Conservation (phyloP, 1,284 basidiomycete species). For the Ustilago lituana region DNA sequence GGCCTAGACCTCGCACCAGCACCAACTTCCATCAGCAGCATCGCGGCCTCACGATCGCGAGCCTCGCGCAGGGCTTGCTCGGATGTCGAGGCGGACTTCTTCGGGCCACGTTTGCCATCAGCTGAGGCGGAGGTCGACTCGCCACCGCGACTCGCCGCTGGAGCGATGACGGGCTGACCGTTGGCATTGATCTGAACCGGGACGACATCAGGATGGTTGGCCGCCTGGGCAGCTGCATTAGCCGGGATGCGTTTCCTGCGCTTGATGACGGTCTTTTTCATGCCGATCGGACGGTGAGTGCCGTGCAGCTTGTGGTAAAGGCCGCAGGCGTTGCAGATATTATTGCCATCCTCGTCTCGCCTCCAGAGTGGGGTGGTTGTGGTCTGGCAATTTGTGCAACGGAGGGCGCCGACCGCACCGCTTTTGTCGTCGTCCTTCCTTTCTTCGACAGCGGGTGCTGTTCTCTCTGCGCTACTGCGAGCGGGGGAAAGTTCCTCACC, state of each 20-base stretch:
- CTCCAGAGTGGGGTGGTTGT: slow-evolving; percentile 89
- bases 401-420: slow-evolving; percentile 50
- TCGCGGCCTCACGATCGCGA: slow-evolving; percentile 63
- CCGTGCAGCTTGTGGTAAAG: slow-evolving; percentile 98
- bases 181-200: slow-evolving; percentile 45
- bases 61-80: slow-evolving; percentile 52
- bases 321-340: slow-evolving; percentile 83
- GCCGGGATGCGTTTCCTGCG: slow-evolving; percentile 84
- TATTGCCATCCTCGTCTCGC: slow-evolving; percentile 89
- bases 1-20: slow-evolving; percentile 29
- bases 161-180: slow-evolving; percentile 43
- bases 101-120: slow-evolving; percentile 27
- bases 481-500: slow-evolving; percentile 26
- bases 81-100: slow-evolving; percentile 26
- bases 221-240: slow-evolving; percentile 39
- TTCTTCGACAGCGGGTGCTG: slow-evolving; percentile 13
- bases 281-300: slow-evolving; percentile 92
- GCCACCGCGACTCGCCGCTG: slow-evolving; percentile 29
- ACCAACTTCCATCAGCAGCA: slow-evolving; percentile 64
- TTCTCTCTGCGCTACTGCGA: slow-evolving; percentile 14
- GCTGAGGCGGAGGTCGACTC: slow-evolving; percentile 14
- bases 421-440: slow-evolving; percentile 38
- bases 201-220: slow-evolving; percentile 36
- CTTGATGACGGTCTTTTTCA: slow-evolving; percentile 99
- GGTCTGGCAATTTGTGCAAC: slow-evolving; percentile 86